A percentile compares a stretch with the other conserved stretches of the same genome.
phyloP scores from a whole-genome alignment of 768 basidiomycete genomes.

The Suillus spraguei region DNA sequence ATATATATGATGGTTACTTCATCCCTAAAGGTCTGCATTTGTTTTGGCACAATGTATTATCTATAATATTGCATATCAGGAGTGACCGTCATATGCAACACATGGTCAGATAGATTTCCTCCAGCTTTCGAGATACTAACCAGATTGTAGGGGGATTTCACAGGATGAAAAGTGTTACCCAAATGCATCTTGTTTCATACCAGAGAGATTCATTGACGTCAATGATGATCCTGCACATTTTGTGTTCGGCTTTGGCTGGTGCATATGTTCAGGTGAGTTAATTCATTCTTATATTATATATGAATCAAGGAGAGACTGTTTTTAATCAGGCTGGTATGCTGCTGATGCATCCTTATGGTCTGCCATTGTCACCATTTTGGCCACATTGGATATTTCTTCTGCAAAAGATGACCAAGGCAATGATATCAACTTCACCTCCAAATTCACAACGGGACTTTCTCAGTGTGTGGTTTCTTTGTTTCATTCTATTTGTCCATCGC shows the following conservation, averaged over 20 bases:
- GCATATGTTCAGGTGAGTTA: constrained; percentile 6
- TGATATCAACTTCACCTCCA: constrained; percentile 4
- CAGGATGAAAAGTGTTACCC: constrained; percentile 17
- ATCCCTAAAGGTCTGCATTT: constrained; percentile 15
- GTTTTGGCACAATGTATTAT: too few species aligned
- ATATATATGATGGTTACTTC: constrained; percentile 18
- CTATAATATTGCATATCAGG: constrained; percentile 3
- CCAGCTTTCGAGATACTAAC: not conserved
- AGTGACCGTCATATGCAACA: constrained; percentile 13
- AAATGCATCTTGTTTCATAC: constrained; percentile 12
- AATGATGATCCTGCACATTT: constrained; percentile 14
- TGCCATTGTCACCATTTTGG: constrained; percentile 20
- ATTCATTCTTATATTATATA: too few species aligned
- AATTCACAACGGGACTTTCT: not conserved
- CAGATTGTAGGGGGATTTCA: constrained; percentile 12
- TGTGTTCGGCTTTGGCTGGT: constrained; percentile 14
- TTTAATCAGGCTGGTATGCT: constrained; percentile 21
- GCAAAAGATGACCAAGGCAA: constrained; percentile 9
- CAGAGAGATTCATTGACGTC: constrained; percentile 18
- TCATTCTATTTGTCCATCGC: not conserved
- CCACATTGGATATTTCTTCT: constrained; percentile 5
- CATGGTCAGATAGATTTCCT: constrained; percentile 9
- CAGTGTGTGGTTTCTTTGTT: not conserved
- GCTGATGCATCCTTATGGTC: constrained; percentile 24
- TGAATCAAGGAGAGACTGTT: too few species aligned